phyloP scores from a whole-genome alignment of 2,329 filamentous ascomycete genomes.

The Fonsecaea multimorphosa region DNA sequence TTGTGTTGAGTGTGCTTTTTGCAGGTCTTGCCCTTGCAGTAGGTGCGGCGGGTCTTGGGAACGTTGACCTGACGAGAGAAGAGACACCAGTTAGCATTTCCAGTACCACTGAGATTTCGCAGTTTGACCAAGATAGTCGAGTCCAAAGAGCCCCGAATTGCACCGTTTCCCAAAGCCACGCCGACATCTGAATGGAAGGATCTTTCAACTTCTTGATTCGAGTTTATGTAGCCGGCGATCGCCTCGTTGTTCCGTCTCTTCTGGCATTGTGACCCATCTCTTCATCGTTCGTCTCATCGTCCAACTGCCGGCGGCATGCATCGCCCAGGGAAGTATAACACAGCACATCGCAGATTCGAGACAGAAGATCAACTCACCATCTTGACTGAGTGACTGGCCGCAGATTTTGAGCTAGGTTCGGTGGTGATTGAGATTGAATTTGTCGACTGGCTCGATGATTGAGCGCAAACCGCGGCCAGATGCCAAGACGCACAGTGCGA shows the following conservation, averaged over 20 bases:
- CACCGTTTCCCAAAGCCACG: background rate
- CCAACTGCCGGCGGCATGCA: background rate
- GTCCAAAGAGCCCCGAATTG: background rate
- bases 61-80: constrained; percentile 78
- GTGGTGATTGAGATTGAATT: constrained; percentile 22
- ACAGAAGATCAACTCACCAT: constrained; percentile 39
- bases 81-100: constrained; percentile 25
- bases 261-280: background rate
- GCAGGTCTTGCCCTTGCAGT: constrained; percentile 97
- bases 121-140: background rate
- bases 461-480: constrained; percentile 28
- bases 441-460: constrained; percentile 16
- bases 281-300: background rate
- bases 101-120: background rate
- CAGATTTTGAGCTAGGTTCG: constrained; percentile 21
- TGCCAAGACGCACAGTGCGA: constrained; percentile 35
- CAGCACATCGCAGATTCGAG: background rate
- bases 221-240: background rate
- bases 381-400: constrained; percentile 35
- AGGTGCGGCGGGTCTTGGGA: constrained; percentile 96
- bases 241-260: background rate
- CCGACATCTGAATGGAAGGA: background rate
- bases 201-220: background rate
- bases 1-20: constrained; percentile 90
- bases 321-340: background rate